Evolutionary conservation across 148 eudicot genomes (phyloP).

Genomic region (Tetragonia tetragonoides): DNA sequence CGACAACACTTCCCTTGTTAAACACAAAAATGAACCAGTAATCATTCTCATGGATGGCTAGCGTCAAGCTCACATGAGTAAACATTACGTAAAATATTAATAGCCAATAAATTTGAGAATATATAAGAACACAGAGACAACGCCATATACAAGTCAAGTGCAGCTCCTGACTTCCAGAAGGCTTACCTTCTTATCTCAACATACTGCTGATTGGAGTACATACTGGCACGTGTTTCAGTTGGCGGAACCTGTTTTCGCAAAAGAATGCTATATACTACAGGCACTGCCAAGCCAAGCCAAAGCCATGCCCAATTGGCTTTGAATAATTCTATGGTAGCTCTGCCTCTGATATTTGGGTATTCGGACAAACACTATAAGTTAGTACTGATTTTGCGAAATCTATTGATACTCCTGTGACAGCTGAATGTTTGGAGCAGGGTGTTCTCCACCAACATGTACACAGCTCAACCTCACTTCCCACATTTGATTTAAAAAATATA

Average conservation of each 20-base stretch:
- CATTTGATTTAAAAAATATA: too few species aligned
- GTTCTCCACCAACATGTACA: too few species aligned
- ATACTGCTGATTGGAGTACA: conserved; percentile 7
- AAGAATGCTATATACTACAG: conserved; percentile 8
- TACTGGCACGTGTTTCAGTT: conserved; percentile 8
- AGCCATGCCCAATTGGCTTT: too few species aligned
- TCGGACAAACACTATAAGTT: too few species aligned
- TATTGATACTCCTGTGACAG: too few species aligned
- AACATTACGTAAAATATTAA: conserved; percentile 10
- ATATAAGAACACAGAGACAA: too few species aligned
- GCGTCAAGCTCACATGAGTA: conserved; percentile 10
- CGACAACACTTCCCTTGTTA: neutral
- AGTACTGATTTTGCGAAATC: too few species aligned
- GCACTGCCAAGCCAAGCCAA: conserved; percentile 4
- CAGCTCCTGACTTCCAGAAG: conserved; percentile 22
- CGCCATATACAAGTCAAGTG: conserved; percentile 7
- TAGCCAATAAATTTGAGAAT: conserved; percentile 4
- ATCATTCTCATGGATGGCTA: neutral
- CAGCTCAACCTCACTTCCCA: too few species aligned
- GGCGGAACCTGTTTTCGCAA: neutral
- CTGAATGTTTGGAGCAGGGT: too few species aligned
- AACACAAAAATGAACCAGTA: neutral
- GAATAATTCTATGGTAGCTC: too few species aligned
- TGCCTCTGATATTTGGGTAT: too few species aligned
- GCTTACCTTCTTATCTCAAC: conserved; percentile 9